Base-by-base conservation (phyloP, 441 rosid genomes). In the Populus hybrid region DNA sequence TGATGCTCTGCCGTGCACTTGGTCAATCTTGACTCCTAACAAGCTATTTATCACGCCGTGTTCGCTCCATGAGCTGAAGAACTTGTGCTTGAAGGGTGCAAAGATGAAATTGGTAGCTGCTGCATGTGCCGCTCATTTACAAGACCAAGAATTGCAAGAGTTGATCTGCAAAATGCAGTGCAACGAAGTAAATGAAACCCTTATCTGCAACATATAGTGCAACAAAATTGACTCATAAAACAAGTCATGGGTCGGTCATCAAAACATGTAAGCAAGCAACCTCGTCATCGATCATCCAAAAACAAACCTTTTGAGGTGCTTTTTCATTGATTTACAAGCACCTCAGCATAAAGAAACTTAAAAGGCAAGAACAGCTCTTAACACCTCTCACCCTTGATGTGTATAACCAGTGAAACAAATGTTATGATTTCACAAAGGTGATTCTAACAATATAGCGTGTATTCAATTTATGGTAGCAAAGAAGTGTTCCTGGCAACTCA, bases 121-220 rank as follows among this genome's bases (percentile, higher is more conserved):
- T 78, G 89, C 42, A 75, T 50, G 70, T 85, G 86, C 19, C 84
- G 70, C 70, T 87, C 95, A 76, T 77, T 87, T 73, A 81, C 84
- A 85, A 89, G 89, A 80, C 94, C 98, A 73, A 94, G 98, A 78
- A 89, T 87, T 26, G 86, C 90, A 19, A 91, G 86, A 3, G 85
- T 91, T 70, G 92, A 83, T 82, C 98, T 94, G 93, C 84, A 80
- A 81, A 64, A 57, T 38, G 28, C 10, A 70, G 4, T 30, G 57
- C 59, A 69, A 42, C 9, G 23, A 69, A 42, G 34, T 42, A 65
- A 65, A 65, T 9, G 12, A 23, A 65, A 65, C 68, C 67, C 68
- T 53, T 53, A 53, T 18, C 21, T 21, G 68, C 12, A 65, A 65
- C 68, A 9, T 23, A 65, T 9, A 53, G 68, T 10, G 32, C 32